A percentile compares a stretch with the other conserved stretches of the same genome.
These are phyloP conservation scores for Phytophthora tentaculata DNA, from an alignment of 352 stramenopile genomes.

Conservation along the genomic window DNA sequence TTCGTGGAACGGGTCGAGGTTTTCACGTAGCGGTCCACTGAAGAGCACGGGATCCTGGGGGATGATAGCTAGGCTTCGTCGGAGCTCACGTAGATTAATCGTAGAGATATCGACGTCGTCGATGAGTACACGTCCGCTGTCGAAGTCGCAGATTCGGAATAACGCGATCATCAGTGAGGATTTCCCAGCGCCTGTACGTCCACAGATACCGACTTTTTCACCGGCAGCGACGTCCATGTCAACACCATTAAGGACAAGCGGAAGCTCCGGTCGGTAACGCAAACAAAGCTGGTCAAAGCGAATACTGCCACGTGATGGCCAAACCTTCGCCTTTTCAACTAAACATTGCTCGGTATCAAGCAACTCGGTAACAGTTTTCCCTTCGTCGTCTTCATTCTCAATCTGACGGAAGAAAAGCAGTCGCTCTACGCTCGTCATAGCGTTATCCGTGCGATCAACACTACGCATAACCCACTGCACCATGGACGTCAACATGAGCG, in stretches of 20 bases:
- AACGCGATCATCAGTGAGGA: conserved; percentile 50
- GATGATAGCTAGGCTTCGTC: conserved; percentile 51
- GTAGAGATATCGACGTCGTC: conserved; percentile 81
- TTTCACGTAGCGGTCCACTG: conserved; percentile 86
- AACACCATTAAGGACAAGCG: conserved; percentile 45
- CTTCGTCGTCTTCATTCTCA: conserved; percentile 14
- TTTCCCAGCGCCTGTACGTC: conserved; percentile 55
- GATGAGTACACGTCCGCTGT: conserved; percentile 79
- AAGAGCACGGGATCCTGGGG: conserved; percentile 92
- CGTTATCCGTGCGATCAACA: conserved; percentile 39
- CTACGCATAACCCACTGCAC: conserved; percentile 36
- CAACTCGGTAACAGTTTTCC: not conserved
- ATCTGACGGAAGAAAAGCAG: conserved; percentile 43
- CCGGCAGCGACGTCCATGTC: conserved; percentile 42
- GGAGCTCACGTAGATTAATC: conserved; percentile 44
- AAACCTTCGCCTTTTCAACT: no score
- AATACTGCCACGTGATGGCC: conserved; percentile 23
- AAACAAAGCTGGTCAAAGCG: conserved; percentile 34
- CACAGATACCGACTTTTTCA: conserved; percentile 67
- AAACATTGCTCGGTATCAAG: not conserved
- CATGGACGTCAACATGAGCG: conserved; percentile 58
- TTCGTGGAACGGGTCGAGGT: conserved; percentile 92
- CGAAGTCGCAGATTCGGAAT: conserved; percentile 56
- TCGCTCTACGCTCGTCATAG: conserved; percentile 52
- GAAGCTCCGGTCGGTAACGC: conserved; percentile 49